Base-by-base conservation (phyloP, 108 stramenopile species). In the Cafeteria roenbergensis region DNA sequence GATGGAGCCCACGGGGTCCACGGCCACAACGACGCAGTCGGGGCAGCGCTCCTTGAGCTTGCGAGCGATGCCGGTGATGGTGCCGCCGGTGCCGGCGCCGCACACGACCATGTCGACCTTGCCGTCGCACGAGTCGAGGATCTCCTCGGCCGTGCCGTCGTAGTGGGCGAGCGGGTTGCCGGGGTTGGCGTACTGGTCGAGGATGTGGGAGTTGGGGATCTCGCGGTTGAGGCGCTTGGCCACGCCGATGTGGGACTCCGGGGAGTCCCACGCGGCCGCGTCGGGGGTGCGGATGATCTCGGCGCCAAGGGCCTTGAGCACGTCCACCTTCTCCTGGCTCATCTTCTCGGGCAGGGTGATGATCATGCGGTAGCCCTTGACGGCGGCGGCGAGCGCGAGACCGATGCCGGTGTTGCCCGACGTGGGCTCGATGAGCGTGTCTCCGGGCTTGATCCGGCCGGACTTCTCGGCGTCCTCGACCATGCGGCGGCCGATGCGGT, bases 391-490 rank as follows among this genome's bases (percentile, higher is more conserved):
- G 51, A 92, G 66, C 0, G 93, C 90, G 9, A 95, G 75, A 22
- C 93, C 91, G 57, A 94, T 94, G 42, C 93, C 92, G 8, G 93
- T 94, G 78, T 92, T 94, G 21, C 93, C 93, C 24, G 82, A 82
- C 3, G 93, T 94, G n/a, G 90, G 90, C 72, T 94, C 93, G 67
- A 94, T 91, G 33, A 94, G 67, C 12, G 90, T 92, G 62, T 90
- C 90, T 25, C 93, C 93, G 14, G 86, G 84, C 70, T 91, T 75
- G 56, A 89, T 82, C 0, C 70, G 55, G 6, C 87, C 87, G 24
- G 65, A 56, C 33, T 65, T 70, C 65, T 90, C 89, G 26, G 74
- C 70, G 26, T 70, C 74, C 31, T 65, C 63, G 33, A 71, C 37
- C 71, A 71, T 71, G 32, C 71, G 68, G 36, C 78, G 71, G 1